Evolutionary conservation across 805 yeast species (phyloP).

Genomic region (Kluyveromyces aestuarii): DNA sequence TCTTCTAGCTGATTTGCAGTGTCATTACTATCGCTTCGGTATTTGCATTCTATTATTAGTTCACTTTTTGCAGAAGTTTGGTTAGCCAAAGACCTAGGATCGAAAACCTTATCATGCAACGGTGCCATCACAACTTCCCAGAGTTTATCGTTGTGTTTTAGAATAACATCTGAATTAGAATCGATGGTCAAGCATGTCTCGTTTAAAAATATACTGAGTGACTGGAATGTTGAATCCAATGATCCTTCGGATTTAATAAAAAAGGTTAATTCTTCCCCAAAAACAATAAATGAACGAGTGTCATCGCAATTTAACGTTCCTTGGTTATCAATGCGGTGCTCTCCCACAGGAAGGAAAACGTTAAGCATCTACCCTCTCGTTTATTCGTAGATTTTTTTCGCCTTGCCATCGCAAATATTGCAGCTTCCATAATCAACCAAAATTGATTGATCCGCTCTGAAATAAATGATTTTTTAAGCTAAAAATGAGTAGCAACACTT

Average conservation of each 20-base stretch:
- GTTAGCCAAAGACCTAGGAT: neutral
- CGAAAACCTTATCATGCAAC: neutral
- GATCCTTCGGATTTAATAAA: neutral
- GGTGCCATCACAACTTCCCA: neutral
- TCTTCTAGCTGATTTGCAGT: neutral
- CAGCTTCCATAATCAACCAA: neutral
- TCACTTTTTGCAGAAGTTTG: neutral
- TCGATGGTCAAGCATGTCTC: neutral
- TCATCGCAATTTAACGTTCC: neutral
- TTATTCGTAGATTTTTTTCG: no score
- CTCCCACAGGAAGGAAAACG: neutral
- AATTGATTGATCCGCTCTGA: neutral
- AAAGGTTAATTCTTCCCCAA: conserved; percentile 1
- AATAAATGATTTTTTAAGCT: no score
- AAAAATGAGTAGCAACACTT: no score
- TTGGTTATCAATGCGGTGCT: neutral
- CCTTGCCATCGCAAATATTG: neutral
- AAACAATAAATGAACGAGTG: neutral
- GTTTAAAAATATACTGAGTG: neutral
- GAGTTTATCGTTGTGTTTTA: neutral
- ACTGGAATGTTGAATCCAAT: neutral
- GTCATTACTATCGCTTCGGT: neutral
- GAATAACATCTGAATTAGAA: neutral
- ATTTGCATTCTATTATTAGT: neutral
- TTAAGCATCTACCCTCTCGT: neutral